Evolutionary conservation across 2,329 filamentous ascomycete species (phyloP), one percentile per base, ranked within the genome.

Genomic region (Penicillium sp.): DNA sequence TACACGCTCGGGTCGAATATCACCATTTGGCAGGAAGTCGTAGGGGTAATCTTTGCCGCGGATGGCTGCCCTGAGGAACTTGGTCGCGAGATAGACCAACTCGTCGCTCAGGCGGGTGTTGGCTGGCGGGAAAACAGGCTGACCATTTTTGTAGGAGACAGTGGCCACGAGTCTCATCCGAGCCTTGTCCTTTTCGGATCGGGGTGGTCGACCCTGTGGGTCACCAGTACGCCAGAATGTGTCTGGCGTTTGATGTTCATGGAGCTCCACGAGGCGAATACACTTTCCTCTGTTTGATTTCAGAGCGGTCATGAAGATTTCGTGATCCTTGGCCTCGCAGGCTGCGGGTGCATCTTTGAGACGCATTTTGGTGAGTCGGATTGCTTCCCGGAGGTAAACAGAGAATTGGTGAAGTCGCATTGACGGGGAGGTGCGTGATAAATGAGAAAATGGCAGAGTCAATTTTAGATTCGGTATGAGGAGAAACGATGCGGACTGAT

Each of bases 91-190:
- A 20, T 58, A 59, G 3, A 58, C 53, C 4, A 53, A 31, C 23
- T 59, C 57, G 31, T 59, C 57, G 18, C 53, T 52, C 0, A 59
- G 57, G n/a, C 57, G 47, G 2, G 48, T 57, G 39, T 44, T 44
- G 0, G 32, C 7, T 0, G 55, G 57, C 7, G 57, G 57, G 23
- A 56, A 57, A 10, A 25, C 3, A 2, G 38, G 43, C 12, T 44
- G 40, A 7, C 24, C 41, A 4, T 46, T 25, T 4, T 39, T 24
- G 23, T 35, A 49, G 9, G 23, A 6, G 7, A 52, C 1, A 7
- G 23, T 27, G 1, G 31, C 27, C 24, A 39, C 37, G 4, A 59
- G 42, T 24, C 44, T 53, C 13, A 58, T 40, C 2, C 27, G 31
- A 12, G 50, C 42, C 13, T 32, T 47, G 12, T 54, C 53, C 0